Evolutionary conservation across 306 rosid genomes (phyloP).

Genomic region (Canavalia gladiata): DNA sequence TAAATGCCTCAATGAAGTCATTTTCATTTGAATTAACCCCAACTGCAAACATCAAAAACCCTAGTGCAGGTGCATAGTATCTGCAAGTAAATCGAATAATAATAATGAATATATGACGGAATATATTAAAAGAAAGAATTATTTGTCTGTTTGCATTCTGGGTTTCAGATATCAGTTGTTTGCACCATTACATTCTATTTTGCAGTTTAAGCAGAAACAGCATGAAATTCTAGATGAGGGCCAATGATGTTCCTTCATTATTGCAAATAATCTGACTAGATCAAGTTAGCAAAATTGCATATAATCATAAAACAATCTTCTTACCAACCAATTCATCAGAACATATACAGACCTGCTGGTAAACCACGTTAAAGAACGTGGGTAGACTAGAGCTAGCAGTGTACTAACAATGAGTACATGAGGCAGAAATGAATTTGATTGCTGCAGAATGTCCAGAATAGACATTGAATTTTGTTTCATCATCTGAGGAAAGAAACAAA

Average conservation of each 20-base stretch:
- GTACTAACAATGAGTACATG: slow-evolving; percentile 82
- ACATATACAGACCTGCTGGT: slow-evolving; percentile 76
- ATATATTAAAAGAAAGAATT: background rate
- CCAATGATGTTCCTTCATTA: slow-evolving; percentile 16
- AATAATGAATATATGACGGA: background rate
- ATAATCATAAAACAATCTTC: slow-evolving; percentile 1
- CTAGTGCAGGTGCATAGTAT: slow-evolving; percentile 96
- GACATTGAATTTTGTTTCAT: slow-evolving; percentile 51
- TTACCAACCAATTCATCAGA: slow-evolving; percentile 46
- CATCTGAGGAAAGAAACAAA: slow-evolving; percentile 55
- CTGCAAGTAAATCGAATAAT: slow-evolving; percentile 54
- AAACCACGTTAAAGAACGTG: slow-evolving; percentile 96
- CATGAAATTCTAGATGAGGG: slow-evolving; percentile 33
- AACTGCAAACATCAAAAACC: slow-evolving; percentile 97
- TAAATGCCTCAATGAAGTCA: slow-evolving; percentile 88
- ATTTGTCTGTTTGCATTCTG: background rate
- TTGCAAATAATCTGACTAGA: slow-evolving; percentile 26
- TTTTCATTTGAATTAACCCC: slow-evolving; percentile 95
- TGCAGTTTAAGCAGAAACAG: slow-evolving; percentile 28
- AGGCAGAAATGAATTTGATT: slow-evolving; percentile 84
- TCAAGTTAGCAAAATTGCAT: slow-evolving; percentile 23
- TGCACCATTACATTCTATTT: slow-evolving; percentile 37
- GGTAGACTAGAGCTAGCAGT: slow-evolving; percentile 80
- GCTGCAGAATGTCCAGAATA: slow-evolving; percentile 67
- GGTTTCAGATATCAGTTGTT: slow-evolving; percentile 31